Percentiles rank a stretch among this genome's conserved stretches.
These are phyloP conservation scores for Heliamphora pulchella DNA, from an alignment of 179 eudicot species.

Conservation along the genomic window DNA sequence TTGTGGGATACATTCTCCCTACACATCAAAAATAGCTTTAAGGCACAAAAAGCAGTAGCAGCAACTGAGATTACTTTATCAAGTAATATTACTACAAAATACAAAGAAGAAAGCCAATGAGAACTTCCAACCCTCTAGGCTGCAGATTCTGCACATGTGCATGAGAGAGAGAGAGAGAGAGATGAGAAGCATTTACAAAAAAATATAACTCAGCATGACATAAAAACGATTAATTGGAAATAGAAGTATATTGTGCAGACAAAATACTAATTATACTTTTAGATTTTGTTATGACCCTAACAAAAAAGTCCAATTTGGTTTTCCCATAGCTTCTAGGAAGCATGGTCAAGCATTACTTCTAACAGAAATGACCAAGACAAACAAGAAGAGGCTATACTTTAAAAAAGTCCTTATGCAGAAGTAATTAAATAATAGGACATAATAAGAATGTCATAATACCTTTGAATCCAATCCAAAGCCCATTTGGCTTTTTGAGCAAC, in stretches of 20 bases:
- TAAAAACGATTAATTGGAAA: no score
- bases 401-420: not conserved
- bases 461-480: conserved; percentile 67
- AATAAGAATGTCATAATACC: conserved; percentile 29
- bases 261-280: not conserved
- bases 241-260: no score
- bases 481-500: conserved; percentile 65
- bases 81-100: not conserved
- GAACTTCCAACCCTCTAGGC: not conserved
- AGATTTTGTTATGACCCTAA: not conserved
- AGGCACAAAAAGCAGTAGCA: not conserved
- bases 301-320: not conserved
- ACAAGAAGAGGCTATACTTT: not conserved
- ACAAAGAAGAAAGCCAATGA: not conserved
- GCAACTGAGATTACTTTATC: no score
- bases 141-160: not conserved
- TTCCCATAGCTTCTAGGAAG: not conserved
- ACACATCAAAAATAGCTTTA: not conserved
- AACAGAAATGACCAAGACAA: not conserved
- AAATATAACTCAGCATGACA: no score
- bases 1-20: not conserved
- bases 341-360: not conserved
- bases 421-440: not conserved
- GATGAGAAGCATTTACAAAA: no score
- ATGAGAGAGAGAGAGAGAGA: no score